phyloP scores from a whole-genome alignment of 306 rosid genomes.

The Lathyrus tuberosus region DNA sequence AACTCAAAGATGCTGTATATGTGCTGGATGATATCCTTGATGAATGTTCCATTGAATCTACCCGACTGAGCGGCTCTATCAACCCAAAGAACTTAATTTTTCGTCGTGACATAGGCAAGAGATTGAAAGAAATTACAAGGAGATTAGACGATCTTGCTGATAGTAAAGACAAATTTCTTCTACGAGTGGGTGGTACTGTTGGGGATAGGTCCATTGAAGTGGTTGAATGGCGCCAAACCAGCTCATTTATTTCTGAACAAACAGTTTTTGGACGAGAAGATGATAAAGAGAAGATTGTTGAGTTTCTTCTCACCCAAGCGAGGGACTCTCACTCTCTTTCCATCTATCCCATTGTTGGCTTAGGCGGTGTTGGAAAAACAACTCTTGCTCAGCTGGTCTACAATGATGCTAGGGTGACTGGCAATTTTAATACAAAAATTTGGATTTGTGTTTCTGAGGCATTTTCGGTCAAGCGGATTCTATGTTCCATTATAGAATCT shows the following conservation, averaged over 20 bases:
- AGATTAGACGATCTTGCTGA: not conserved
- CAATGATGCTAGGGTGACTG: not conserved
- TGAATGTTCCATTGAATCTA: not conserved
- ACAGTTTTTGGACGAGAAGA: not conserved
- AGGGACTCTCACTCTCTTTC: not conserved
- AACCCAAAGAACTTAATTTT: not conserved
- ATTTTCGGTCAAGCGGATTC: not conserved
- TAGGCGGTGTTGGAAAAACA: not conserved
- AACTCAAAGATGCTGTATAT: not conserved
- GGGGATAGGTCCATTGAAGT: not conserved
- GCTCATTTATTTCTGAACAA: not conserved
- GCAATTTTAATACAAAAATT: not conserved
- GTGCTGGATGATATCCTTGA: constrained; percentile 14
- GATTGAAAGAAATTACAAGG: not conserved
- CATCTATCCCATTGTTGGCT: not conserved
- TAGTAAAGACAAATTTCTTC: not conserved
- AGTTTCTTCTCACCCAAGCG: not conserved
- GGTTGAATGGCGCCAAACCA: not conserved
- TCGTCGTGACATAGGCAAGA: not conserved
- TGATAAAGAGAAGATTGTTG: not conserved
- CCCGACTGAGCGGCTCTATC: not conserved
- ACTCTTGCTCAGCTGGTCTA: not conserved
- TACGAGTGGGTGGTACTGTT: not conserved
- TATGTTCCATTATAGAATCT: not conserved
- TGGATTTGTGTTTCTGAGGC: not conserved